A percentile compares a stretch with the other conserved stretches of the same genome.
Conservation (phyloP, 1,139 yeast genomes). For the Suhomyces bokatorum region DNA sequence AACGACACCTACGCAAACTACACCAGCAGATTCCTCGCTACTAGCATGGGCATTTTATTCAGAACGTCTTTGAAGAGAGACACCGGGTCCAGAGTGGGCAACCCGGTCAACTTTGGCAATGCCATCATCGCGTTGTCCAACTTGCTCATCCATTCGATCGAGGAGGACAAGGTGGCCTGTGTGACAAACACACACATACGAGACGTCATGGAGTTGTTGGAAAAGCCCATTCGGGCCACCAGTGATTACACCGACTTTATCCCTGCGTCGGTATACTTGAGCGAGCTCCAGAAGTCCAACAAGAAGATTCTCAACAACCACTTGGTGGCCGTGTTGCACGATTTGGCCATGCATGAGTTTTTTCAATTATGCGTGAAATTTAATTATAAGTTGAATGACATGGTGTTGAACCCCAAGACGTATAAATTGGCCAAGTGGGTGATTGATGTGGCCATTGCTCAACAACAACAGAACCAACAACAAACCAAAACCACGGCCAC, state of each 20-base stretch:
- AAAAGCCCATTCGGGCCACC: constrained; percentile 53
- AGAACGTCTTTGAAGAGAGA: constrained; percentile 52
- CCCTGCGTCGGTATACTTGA: constrained; percentile 51
- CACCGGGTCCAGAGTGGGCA: constrained; percentile 58
- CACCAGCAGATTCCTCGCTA: constrained; percentile 15
- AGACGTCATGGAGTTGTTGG: constrained; percentile 58
- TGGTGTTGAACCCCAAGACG: constrained; percentile 60
- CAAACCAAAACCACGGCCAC: constrained; percentile 11
- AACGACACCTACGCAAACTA: constrained; percentile 6
- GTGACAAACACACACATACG: constrained; percentile 55
- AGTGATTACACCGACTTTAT: constrained; percentile 37
- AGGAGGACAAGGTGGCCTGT: constrained; percentile 56
- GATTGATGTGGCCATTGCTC: constrained; percentile 62
- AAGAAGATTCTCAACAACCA: constrained; percentile 30
- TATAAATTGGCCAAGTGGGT: constrained; percentile 72
- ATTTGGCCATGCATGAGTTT: constrained; percentile 61
- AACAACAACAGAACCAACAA: constrained; percentile 30
- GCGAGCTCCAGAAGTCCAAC: constrained; percentile 25
- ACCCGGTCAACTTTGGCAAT: constrained; percentile 61
- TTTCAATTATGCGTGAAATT: constrained; percentile 63
- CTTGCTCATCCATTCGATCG: constrained; percentile 58
- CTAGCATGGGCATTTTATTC: constrained; percentile 46
- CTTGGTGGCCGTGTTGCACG: constrained; percentile 57
- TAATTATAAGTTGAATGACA: constrained; percentile 62
- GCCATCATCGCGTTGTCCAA: constrained; percentile 63